Evolutionary conservation across 108 stramenopile species (phyloP), one percentile per base, ranked within the genome.

Genomic region (Cyclotella baltica): DNA sequence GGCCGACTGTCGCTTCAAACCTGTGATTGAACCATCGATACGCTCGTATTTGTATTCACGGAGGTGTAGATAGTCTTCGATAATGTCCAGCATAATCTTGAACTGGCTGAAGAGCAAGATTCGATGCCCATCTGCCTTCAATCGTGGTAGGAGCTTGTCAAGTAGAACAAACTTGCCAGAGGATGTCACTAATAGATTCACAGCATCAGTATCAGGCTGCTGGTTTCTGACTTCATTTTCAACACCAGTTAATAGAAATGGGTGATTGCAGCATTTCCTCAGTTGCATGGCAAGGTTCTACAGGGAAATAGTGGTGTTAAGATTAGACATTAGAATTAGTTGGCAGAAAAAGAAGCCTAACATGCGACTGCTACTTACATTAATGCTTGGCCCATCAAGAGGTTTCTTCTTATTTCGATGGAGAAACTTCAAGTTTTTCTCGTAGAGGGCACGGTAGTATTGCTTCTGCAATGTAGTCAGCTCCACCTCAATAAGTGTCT

Each of bases 191-290:
- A 98, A 66, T 58, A 87, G 73, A 36, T 94, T 92, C 15, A 76
- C 81, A 50, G 89, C 88, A 29, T 65, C 53, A 4, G 86, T 11
- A 33, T 63, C 46, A 20, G 70, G 75, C 28, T 84, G 58, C 61
- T 88, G 69, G 22, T 40, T 53, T 38, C 87, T 80, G 33, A 93
- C 67, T 64, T 96, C 95, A 10, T 27, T 57, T 72, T 96, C 94
- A 8, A 95, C 92, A 2, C 95, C 95, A 57, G 89, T 95, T n/a
- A 99, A 73, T n/a, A 99, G 78, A 63, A 96, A 99, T 4, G 98
- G 87, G 81, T 99, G 99, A 75, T 99, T 99, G 77, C 98, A 99
- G 67, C 96, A 98, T 77, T 99, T 99, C 31, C 98, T 76, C 9
- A 98, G 87, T 74, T 98, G 95, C 90, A 93, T 92, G 40, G 91